Evolutionary conservation across 2,329 filamentous ascomycete genomes (phyloP).

Genomic region (Xylaria sp.): DNA sequence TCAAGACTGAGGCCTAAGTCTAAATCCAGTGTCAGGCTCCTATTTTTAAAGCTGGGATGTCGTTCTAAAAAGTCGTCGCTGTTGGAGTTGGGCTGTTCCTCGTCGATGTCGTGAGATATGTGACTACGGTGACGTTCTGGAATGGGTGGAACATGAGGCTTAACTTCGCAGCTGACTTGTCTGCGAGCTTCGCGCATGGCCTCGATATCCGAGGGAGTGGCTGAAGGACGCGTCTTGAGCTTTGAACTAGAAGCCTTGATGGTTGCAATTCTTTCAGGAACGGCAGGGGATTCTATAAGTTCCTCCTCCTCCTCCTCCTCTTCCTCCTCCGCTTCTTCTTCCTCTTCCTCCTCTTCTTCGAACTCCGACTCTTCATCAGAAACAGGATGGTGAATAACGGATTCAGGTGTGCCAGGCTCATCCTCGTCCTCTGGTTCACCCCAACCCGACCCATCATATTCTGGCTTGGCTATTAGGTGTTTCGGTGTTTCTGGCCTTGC

Average conservation of each 20-base stretch:
- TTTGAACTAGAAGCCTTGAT: conserved; percentile 87
- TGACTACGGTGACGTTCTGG: conserved; percentile 69
- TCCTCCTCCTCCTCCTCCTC: conserved; percentile 27
- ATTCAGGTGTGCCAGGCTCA: conserved; percentile 82
- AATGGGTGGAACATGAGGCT: conserved; percentile 66
- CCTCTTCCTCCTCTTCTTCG: conserved; percentile 52
- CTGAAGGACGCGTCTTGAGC: conserved; percentile 87
- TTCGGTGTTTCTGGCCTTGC: conserved; percentile 59
- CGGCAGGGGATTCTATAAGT: conserved; percentile 65
- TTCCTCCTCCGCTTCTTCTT: conserved; percentile 49
- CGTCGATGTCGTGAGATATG: conserved; percentile 59
- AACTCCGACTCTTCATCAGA: conserved; percentile 52
- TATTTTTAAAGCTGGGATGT: conserved; percentile 79
- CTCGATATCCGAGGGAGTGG: conserved; percentile 83
- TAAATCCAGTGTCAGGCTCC: conserved; percentile 83
- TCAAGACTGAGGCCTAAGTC: conserved; percentile 88
- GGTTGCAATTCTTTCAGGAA: conserved; percentile 86
- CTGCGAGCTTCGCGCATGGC: conserved; percentile 88
- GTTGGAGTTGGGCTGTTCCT: conserved; percentile 51
- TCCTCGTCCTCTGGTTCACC: conserved; percentile 62
- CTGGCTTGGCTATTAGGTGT: conserved; percentile 63
- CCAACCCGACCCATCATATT: conserved; percentile 69
- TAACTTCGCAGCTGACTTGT: conserved; percentile 80
- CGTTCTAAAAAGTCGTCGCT: conserved; percentile 64
- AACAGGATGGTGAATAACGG: conserved; percentile 84